phyloP scores from a whole-genome alignment of 176 grass and related monocot species.

The Musa itinerans region DNA sequence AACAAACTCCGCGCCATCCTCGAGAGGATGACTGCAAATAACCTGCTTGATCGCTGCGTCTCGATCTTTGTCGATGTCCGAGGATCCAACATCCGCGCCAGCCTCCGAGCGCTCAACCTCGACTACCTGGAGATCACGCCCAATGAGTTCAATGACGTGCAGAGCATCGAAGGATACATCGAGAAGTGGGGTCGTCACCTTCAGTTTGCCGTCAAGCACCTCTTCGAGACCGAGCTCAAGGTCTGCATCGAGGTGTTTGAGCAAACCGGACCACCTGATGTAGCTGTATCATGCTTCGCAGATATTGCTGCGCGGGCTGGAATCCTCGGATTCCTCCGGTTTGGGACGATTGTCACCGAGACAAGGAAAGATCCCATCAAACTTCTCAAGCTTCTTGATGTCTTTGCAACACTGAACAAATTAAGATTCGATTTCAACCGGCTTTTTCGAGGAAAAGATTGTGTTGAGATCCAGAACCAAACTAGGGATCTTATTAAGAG shows the following conservation, averaged over 20 bases:
- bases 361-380: constrained; percentile 24
- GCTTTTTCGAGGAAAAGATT: constrained; percentile 18
- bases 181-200: constrained; percentile 21
- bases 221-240: constrained; percentile 21
- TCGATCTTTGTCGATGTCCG: constrained; percentile 20
- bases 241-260: constrained; percentile 22
- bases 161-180: constrained; percentile 14
- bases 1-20: constrained; percentile 59
- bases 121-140: constrained; percentile 19
- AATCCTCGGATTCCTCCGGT: constrained; percentile 25
- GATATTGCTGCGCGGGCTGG: constrained; percentile 19
- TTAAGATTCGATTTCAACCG: constrained; percentile 19
- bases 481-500: constrained; percentile 24
- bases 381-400: constrained; percentile 20
- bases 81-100: constrained; percentile 14
- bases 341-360: constrained; percentile 9
- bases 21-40: constrained; percentile 34
- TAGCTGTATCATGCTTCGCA: constrained; percentile 14
- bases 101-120: constrained; percentile 11
- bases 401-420: constrained; percentile 20
- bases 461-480: constrained; percentile 18
- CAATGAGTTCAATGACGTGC: constrained; percentile 8
- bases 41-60: constrained; percentile 10
- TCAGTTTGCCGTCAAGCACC: constrained; percentile 23
- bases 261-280: constrained; percentile 4